Evolutionary conservation across 805 yeast genomes (phyloP), one percentile per base, ranked within the genome.

Genomic region (Nakazawaea peltata): DNA sequence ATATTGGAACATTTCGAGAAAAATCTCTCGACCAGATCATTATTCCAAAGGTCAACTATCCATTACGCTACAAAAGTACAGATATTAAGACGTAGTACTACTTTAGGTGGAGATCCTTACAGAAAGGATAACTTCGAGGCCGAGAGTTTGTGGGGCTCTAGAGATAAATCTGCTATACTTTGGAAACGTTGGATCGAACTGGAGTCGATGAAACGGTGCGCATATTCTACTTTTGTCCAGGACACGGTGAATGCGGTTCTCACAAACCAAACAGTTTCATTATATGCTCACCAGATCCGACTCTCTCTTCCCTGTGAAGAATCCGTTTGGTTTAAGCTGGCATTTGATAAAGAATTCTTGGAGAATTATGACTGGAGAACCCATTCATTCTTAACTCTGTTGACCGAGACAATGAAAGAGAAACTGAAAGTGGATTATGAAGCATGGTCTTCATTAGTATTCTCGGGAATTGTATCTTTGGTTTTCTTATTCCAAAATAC

Each of bases 131-230:
- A 39, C 19, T 53, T 49, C 11, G 61, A 58, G 3, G 52, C 37
- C 30, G 47, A 5, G 44, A 47, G 35, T 42, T 41, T 32, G 40
- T 47, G 14, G 39, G 34, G 19, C 12, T 14, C 19, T 19, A 34
- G 23, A 7, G 45, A 19, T 43, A 46, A 26, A 45, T 47, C 22
- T 32, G 46, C 18, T 28, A 37, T 17, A 17, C 26, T 33, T 19
- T 65, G 71, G 69, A 45, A 65, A 52, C 62, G 67, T 33, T 83
- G 94, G 92, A 77, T 82, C 14, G 83, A 81, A 33, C 71, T 74
- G 33, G 94, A 83, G 50, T 69, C 77, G 31, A 64, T 81, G 65
- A 83, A 83, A 49, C 57, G 94, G 37, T 68, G 77, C 1, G 82
- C 88, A 0, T 69, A 28, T 32, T 16, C 23, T 6, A 32, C 40